Evolutionary conservation across 805 yeast genomes (phyloP).

Genomic region (Saccharomycopsis capsularis): DNA sequence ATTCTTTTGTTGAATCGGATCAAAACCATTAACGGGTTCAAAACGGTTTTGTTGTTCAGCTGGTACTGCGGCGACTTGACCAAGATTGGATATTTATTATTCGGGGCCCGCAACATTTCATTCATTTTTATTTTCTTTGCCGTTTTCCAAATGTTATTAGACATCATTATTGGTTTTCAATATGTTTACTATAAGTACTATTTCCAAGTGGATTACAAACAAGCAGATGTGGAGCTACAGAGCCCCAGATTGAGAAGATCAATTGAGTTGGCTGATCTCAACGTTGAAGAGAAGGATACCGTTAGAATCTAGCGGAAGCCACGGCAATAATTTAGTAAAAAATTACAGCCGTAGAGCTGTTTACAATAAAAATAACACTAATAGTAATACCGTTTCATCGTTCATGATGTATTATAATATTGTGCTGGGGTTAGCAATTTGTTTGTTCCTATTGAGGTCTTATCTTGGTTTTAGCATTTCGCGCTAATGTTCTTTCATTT

Average conservation of each 20-base stretch:
- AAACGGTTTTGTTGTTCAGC: constrained; percentile 62
- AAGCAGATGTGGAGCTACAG: constrained; percentile 9
- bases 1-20: constrained; percentile 60
- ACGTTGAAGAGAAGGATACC: no score
- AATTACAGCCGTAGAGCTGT: no score
- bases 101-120: constrained; percentile 67
- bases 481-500: no score
- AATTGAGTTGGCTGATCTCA: background rate
- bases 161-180: constrained; percentile 65
- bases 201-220: constrained; percentile 22
- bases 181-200: constrained; percentile 54
- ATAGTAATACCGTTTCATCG: no score
- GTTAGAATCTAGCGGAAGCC: no score
- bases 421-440: no score
- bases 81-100: constrained; percentile 66
- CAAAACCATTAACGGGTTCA: constrained; percentile 71
- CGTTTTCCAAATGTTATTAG: constrained; percentile 69
- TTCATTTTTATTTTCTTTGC: constrained; percentile 62
- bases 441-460: no score
- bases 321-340: no score
- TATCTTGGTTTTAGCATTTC: no score
- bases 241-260: background rate
- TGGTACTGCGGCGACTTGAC: constrained; percentile 89
- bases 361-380: no score
- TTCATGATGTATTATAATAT: no score